phyloP scores from a whole-genome alignment of 106 monocot genomes.

The Allium sativum region DNA sequence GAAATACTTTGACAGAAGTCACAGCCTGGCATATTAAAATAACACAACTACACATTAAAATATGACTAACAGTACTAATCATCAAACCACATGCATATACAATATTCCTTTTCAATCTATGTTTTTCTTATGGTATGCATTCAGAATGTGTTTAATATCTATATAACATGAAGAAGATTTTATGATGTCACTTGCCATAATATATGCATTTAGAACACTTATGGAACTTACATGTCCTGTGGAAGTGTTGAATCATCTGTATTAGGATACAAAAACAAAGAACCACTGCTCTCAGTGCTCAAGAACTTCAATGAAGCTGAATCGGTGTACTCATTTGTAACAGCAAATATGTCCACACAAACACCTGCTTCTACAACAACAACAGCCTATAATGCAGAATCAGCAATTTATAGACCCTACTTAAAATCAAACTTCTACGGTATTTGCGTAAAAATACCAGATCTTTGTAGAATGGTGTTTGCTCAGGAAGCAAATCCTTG shows the following conservation, averaged over 20 bases:
- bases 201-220: not conserved
- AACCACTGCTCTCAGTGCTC: slow-evolving; percentile 97
- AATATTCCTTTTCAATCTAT: too few relatives aligned
- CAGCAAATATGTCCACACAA: slow-evolving; percentile 95
- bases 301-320: slow-evolving; percentile 93
- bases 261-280: slow-evolving; percentile 80
- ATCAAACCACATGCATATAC: too few relatives aligned
- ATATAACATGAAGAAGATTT: too few relatives aligned
- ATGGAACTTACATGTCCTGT: slow-evolving; percentile 86
- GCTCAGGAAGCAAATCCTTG: slow-evolving; percentile 90
- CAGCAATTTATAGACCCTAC: slow-evolving; percentile 10
- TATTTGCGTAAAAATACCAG: slow-evolving; percentile 40
- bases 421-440: slow-evolving; percentile 3
- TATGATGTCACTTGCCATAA: too few relatives aligned
- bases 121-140: too few relatives aligned
- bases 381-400: slow-evolving; percentile 68
- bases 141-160: too few relatives aligned
- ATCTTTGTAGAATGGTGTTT: slow-evolving; percentile 95
- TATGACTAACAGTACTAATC: too few relatives aligned
- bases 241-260: slow-evolving; percentile 99
- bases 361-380: slow-evolving; percentile 96
- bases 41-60: too few relatives aligned
- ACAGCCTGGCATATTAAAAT: too few relatives aligned
- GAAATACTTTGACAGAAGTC: too few relatives aligned
- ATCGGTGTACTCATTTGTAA: slow-evolving; percentile 97